Percentiles rank a stretch among this genome's conserved stretches.
Evolutionary conservation across 2,329 filamentous ascomycete species (phyloP).

Genomic region (Lasiodiplodia citricola): DNA sequence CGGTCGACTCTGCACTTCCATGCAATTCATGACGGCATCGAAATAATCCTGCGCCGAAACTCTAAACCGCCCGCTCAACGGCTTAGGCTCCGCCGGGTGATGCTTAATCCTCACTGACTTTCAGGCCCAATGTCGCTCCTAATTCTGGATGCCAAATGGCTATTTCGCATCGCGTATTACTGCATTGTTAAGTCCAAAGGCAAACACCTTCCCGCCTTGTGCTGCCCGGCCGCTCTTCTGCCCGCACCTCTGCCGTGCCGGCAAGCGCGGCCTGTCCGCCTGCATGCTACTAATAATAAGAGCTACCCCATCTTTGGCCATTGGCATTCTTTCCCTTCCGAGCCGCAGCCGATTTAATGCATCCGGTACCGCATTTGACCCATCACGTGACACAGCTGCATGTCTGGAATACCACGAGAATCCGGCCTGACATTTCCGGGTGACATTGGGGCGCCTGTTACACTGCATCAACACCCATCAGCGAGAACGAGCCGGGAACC

Average conservation of each 20-base stretch:
- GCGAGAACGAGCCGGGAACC: background rate
- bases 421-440: background rate
- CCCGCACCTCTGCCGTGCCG: background rate
- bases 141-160: background rate
- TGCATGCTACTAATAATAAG: background rate
- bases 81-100: slow-evolving; percentile 7
- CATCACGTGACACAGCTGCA: background rate
- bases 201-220: background rate
- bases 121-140: slow-evolving; percentile 3
- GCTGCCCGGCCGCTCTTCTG: background rate
- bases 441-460: slow-evolving; percentile 1
- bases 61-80: background rate
- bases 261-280: background rate
- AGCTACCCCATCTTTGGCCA: background rate
- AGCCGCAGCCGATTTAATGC: background rate
- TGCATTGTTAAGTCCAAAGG: background rate
- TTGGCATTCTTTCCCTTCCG: background rate
- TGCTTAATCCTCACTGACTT: background rate
- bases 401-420: slow-evolving; percentile 5
- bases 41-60: slow-evolving; percentile 1
- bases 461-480: background rate
- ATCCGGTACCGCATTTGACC: background rate
- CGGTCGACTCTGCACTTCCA: background rate
- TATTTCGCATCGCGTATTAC: background rate
- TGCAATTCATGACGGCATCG: background rate